Evolutionary conservation across 164 flowering plant genomes (phyloP).

Genomic region (Aristolochia californica): DNA sequence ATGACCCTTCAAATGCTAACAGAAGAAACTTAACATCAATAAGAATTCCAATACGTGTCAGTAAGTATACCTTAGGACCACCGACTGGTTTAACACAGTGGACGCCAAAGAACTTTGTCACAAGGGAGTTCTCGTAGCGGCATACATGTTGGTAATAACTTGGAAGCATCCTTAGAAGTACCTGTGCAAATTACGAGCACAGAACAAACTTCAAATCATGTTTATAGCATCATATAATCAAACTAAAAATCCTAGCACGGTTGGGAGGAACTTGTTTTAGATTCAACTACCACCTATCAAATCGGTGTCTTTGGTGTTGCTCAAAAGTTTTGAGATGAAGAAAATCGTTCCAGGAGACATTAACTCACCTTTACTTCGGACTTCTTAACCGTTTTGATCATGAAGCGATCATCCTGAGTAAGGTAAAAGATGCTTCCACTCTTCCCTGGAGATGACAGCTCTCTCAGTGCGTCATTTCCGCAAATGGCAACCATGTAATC

Average conservation of each 20-base stretch:
- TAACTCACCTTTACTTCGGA: constrained; percentile 71
- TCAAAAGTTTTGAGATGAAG: background rate
- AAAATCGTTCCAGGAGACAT: background rate
- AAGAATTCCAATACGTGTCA: constrained; percentile 36
- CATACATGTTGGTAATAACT: constrained; percentile 34
- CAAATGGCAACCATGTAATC: constrained; percentile 69
- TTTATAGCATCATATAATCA: too few species aligned
- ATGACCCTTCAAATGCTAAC: too few species aligned
- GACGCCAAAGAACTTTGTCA: constrained; percentile 42
- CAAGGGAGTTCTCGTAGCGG: constrained; percentile 23
- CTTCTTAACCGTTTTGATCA: constrained; percentile 79
- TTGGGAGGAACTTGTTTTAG: background rate
- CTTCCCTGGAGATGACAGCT: constrained; percentile 64
- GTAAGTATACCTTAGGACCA: constrained; percentile 28
- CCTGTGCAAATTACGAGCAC: constrained; percentile 12
- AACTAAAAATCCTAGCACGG: too few species aligned
- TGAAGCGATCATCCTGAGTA: constrained; percentile 73
- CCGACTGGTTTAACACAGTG: constrained; percentile 42
- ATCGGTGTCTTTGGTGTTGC: too few species aligned
- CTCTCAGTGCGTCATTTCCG: constrained; percentile 57
- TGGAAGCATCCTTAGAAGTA: constrained; percentile 36
- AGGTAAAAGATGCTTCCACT: constrained; percentile 75
- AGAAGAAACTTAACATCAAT: too few species aligned
- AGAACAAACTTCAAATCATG: background rate
- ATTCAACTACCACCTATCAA: too few species aligned